Evolutionary conservation across 2,329 filamentous ascomycete genomes (phyloP), one percentile per base, ranked within the genome.

Genomic region (Alternaria sp.): DNA sequence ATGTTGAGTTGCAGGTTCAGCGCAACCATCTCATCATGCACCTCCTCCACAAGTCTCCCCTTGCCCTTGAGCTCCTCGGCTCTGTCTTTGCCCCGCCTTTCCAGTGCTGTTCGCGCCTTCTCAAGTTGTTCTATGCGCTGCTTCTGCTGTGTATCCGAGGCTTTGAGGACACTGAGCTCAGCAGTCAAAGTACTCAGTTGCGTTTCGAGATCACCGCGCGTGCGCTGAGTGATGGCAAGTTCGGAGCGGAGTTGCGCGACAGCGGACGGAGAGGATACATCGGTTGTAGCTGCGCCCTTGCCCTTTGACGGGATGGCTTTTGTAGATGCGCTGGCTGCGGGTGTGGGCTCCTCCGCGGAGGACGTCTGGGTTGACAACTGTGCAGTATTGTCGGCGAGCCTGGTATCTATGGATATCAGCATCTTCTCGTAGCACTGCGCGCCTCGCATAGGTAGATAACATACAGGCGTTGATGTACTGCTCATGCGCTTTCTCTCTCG

Each of bases 1-100:
- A 97, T 88, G 70, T 96, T 93, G 46, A 97, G 85, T 80, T 98
- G 92, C 68, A 98, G 84, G 70, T 94, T 94, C 50, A 97, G 82
- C 1, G 93, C 90, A 54, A 97, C 90, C 80, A 97, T 90, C 80
- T 99, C 96, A 80, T 97, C 94, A 81, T 98, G 95, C 57, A 97
- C 90, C 73, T 95, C 88, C 83, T 93, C 91, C 3, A 97, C 86
- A 67, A 97, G 82, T 77, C 94, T 93, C 30, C 89, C 89, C 83
- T 97, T 97, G 62, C 89, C 92, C 59, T 86, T 87, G 30, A 97
- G 81, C 83, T 98, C 96, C 72, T 96, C 92, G 65, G 96, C 93
- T 28, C 91, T 85, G 78, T 97, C 95, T 67, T 88, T 89, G 44
- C 97, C 82, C 66, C 90, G 90, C 45, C 88, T 85, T 53, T 87